Evolutionary conservation across 139 green algal genomes (phyloP).

Genomic region (Coccomyxa sp.): DNA sequence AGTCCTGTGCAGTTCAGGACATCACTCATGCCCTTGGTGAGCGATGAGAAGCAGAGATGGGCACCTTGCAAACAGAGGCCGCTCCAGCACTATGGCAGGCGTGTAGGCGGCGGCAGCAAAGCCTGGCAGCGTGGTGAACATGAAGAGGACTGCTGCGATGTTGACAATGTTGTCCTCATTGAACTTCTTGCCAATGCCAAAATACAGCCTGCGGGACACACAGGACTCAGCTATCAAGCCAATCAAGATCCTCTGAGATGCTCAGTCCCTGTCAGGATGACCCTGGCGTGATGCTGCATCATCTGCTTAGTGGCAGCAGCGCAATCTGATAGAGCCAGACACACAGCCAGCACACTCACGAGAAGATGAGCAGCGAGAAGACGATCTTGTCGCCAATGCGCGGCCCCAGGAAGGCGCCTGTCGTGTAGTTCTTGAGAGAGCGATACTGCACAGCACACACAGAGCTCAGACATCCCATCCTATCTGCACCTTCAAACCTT

Average conservation of each 20-base stretch:
- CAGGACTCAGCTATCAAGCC: too few species aligned
- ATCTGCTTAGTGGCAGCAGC: background rate
- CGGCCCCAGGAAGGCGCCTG: slow-evolving; percentile 51
- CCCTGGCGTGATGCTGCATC: background rate
- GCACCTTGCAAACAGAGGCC: slow-evolving; percentile 60
- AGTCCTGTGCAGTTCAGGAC: too few species aligned
- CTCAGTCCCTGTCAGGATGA: background rate
- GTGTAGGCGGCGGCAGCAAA: slow-evolving; percentile 76
- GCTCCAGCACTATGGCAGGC: slow-evolving; percentile 72
- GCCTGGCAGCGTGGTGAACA: slow-evolving; percentile 63
- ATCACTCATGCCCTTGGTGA: too few species aligned
- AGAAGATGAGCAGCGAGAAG: slow-evolving; percentile 53
- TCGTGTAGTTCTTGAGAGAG: background rate
- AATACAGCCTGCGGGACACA: slow-evolving; percentile 1
- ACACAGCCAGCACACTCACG: slow-evolving; percentile 46
- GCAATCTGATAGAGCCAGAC: background rate
- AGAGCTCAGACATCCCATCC: too few species aligned
- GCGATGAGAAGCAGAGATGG: background rate
- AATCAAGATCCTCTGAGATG: background rate
- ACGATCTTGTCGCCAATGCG: slow-evolving; percentile 72
- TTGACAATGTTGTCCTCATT: background rate
- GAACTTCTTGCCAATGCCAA: background rate
- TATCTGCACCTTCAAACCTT: too few species aligned
- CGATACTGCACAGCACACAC: too few species aligned
- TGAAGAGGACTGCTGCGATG: slow-evolving; percentile 63